Conservation (phyloP, 2,329 filamentous ascomycete species). For the Arthrobotrys sinensis region DNA sequence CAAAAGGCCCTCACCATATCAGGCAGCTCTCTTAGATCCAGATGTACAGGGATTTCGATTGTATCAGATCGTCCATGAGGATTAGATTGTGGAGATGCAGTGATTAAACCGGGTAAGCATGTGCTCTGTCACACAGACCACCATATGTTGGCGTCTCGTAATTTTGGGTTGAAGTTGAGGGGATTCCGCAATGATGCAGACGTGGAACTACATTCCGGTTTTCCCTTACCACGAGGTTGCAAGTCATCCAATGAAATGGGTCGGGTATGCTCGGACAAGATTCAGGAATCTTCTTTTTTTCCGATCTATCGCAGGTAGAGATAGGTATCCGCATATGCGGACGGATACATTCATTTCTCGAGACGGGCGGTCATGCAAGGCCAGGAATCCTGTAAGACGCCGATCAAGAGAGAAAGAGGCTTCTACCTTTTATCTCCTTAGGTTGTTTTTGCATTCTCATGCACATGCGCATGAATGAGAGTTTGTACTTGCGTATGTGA, state of each 20-base stretch:
- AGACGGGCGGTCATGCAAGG: slow-evolving; percentile 19
- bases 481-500: neutral
- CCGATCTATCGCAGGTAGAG: slow-evolving; percentile 37
- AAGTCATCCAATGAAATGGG: neutral
- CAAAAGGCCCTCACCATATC: neutral
- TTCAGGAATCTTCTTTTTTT: slow-evolving; percentile 8
- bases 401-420: slow-evolving; percentile 22
- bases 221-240: slow-evolving; percentile 9
- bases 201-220: slow-evolving; percentile 37
- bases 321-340: slow-evolving; percentile 23
- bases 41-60: slow-evolving; percentile 47
- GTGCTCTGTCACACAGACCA: slow-evolving; percentile 31
- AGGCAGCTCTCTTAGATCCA: slow-evolving; percentile 2
- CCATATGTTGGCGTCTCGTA: slow-evolving; percentile 22
- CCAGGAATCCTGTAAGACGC: slow-evolving; percentile 51
- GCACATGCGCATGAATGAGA: slow-evolving; percentile 28
- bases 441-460: slow-evolving; percentile 17
- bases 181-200: slow-evolving; percentile 9
- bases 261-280: slow-evolving; percentile 38
- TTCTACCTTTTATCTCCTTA: slow-evolving; percentile 12
- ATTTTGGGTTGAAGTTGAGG: slow-evolving; percentile 24
- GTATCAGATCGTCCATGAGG: slow-evolving; percentile 14
- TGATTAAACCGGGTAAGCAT: slow-evolving; percentile 32
- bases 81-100: slow-evolving; percentile 27
- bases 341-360: slow-evolving; percentile 16